phyloP scores from a whole-genome alignment of 1,284 basidiomycete genomes.

The Ceratobasidium sp. region DNA sequence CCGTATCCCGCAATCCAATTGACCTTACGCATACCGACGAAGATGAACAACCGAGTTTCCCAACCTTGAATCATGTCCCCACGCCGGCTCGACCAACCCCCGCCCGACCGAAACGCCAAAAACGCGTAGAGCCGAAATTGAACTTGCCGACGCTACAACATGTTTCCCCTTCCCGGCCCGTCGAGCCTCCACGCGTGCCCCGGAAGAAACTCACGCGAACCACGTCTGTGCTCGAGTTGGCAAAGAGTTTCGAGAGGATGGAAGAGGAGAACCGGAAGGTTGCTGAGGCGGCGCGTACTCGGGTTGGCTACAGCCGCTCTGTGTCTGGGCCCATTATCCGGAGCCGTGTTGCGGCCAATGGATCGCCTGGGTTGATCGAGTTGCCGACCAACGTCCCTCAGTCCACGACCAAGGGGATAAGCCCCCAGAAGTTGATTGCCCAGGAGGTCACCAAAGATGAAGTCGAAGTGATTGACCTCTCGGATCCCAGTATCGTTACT shows the following conservation, averaged over 20 bases:
- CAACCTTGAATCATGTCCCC: conserved; percentile 34
- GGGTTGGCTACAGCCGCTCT: conserved; percentile 19
- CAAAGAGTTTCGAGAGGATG: conserved; percentile 24
- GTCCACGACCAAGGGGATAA: background rate
- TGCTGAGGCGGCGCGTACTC: conserved; percentile 18
- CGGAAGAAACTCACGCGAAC: conserved; percentile 1
- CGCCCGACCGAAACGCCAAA: conserved; percentile 25
- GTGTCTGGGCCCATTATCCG: conserved; percentile 5
- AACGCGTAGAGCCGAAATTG: conserved; percentile 32
- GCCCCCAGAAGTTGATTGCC: background rate
- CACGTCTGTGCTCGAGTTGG: conserved; percentile 18
- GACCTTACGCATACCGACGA: conserved; percentile 23
- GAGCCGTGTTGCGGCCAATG: conserved; percentile 10
- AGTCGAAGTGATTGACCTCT: conserved; percentile 19
- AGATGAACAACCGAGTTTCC: conserved; percentile 22
- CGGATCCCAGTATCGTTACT: conserved; percentile 1
- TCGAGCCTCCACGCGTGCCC: background rate
- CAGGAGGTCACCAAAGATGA: background rate
- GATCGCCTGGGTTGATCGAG: background rate
- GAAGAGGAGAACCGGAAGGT: conserved; percentile 27
- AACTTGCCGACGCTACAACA: conserved; percentile 19
- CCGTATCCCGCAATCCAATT: conserved; percentile 21
- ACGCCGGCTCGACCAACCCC: conserved; percentile 32
- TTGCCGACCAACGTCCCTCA: background rate
- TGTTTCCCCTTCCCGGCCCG: conserved; percentile 12